phyloP scores from a whole-genome alignment of 1,284 basidiomycete species.

The Bjerkandera adusta region DNA sequence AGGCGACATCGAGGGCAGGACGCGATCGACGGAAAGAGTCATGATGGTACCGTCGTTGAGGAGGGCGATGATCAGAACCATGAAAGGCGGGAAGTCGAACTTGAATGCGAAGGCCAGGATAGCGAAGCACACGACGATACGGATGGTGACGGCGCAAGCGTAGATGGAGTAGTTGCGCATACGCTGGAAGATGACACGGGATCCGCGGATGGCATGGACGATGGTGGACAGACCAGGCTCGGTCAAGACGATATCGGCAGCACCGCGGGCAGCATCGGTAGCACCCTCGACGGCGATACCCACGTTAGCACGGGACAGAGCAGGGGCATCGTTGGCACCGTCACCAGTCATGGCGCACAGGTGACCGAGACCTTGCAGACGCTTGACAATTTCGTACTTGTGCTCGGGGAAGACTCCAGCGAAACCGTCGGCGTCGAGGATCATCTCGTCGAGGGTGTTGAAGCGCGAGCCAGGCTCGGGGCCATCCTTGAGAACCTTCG shows the following conservation, averaged over 20 bases:
- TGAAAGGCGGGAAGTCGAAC: conserved; percentile 99
- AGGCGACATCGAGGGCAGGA: conserved; percentile 87
- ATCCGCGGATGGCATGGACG: conserved; percentile 93
- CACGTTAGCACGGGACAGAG: conserved; percentile 92
- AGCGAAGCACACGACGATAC: conserved; percentile 97
- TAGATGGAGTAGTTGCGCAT: conserved; percentile 97
- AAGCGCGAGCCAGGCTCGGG: conserved; percentile 80
- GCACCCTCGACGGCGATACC: conserved; percentile 98
- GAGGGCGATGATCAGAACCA: conserved; percentile 97
- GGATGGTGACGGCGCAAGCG: conserved; percentile 92
- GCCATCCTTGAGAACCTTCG: conserved; percentile 93
- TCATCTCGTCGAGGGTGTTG: conserved; percentile 88
- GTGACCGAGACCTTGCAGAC: conserved; percentile 88
- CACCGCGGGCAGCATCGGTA: conserved; percentile 92
- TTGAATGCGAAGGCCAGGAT: conserved; percentile 95
- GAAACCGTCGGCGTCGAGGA: conserved; percentile 89
- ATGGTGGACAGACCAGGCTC: conserved; percentile 97
- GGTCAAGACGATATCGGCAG: conserved; percentile 93
- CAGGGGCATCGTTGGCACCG: conserved; percentile 95
- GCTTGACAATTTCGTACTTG: conserved; percentile 93
- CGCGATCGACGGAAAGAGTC: conserved; percentile 97
- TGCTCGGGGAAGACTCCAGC: conserved; percentile 97
- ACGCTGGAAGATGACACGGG: conserved; percentile 96
- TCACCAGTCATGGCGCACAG: conserved; percentile 94
- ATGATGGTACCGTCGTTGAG: conserved; percentile 99